Evolutionary conservation across 805 yeast genomes (phyloP).

Genomic region (Cyberlindnera mycetangii): DNA sequence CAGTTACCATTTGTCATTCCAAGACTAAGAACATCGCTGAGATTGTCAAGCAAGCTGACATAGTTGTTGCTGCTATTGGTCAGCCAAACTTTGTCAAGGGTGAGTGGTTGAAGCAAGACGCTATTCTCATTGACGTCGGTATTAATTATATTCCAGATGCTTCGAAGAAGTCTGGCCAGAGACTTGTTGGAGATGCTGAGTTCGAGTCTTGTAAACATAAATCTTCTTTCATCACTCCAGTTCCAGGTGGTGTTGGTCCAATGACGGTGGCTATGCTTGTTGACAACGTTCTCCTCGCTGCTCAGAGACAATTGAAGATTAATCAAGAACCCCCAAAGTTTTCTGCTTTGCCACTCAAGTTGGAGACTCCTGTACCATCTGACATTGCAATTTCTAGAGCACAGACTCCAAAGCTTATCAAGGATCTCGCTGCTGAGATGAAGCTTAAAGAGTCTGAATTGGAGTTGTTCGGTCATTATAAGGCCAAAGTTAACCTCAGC

Average conservation of each 20-base stretch:
- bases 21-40: constrained; percentile 52
- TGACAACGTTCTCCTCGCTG: constrained; percentile 68
- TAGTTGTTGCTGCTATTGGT: constrained; percentile 78
- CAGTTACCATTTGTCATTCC: constrained; percentile 75
- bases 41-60: constrained; percentile 60
- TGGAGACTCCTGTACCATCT: constrained; percentile 71
- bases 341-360: constrained; percentile 53
- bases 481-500: constrained; percentile 70
- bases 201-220: constrained; percentile 51
- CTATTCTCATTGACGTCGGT: constrained; percentile 79
- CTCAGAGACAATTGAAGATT: constrained; percentile 43
- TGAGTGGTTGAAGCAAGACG: constrained; percentile 67
- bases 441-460: constrained; percentile 66
- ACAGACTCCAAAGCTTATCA: constrained; percentile 68
- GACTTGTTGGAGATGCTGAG: constrained; percentile 78
- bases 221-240: constrained; percentile 75
- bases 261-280: constrained; percentile 86
- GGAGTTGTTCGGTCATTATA: constrained; percentile 72
- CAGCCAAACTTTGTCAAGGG: constrained; percentile 67
- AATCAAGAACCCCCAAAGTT: constrained; percentile 28
- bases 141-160: constrained; percentile 71
- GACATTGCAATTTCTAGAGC: constrained; percentile 77
- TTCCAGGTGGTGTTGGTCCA: constrained; percentile 91
- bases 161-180: constrained; percentile 63
- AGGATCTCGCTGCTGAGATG: constrained; percentile 64